Percentiles rank a stretch among this genome's conserved stretches.
Conservation (phyloP, 495 filamentous ascomycete genomes). For the Penicillium fimorum region DNA sequence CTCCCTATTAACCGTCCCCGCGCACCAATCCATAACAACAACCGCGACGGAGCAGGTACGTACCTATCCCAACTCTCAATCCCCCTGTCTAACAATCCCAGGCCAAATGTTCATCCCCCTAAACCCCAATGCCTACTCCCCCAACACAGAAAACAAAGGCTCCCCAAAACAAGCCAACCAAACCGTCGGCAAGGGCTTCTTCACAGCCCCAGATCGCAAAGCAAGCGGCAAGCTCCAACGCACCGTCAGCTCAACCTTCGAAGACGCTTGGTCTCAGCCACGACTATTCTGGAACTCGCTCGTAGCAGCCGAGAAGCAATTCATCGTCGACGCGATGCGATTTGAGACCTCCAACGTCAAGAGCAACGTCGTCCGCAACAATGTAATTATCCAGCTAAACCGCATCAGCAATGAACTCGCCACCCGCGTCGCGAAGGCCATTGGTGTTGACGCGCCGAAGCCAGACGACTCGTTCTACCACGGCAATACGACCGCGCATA, state of each 20-base stretch:
- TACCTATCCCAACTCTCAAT: conserved; percentile 12
- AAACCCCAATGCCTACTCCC: conserved; percentile 56
- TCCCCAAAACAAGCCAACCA: conserved; percentile 69
- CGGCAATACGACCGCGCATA: conserved; percentile 60
- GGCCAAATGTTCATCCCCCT: conserved; percentile 49
- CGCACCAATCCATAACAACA: conserved; percentile 68
- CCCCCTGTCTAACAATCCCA: conserved; percentile 10
- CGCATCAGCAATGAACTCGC: conserved; percentile 68
- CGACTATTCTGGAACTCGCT: conserved; percentile 79
- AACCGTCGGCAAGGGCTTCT: conserved; percentile 69
- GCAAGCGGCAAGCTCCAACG: conserved; percentile 57
- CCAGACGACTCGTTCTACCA: conserved; percentile 68
- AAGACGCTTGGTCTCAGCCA: conserved; percentile 74
- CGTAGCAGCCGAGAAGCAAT: conserved; percentile 66
- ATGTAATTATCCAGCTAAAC: conserved; percentile 71
- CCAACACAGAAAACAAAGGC: conserved; percentile 65
- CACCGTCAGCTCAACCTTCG: conserved; percentile 60
- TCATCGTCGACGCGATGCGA: conserved; percentile 73
- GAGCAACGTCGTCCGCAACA: conserved; percentile 52
- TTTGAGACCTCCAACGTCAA: conserved; percentile 66
- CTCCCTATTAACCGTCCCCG: conserved; percentile 69
- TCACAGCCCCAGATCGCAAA: conserved; percentile 61
- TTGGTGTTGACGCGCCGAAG: conserved; percentile 55
- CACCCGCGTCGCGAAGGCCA: conserved; percentile 58
- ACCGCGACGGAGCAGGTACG: conserved; percentile 49